Evolutionary conservation across 169 alveolate species (phyloP), one percentile per base, ranked within the genome.

Genomic region (Plasmodium ovale): DNA sequence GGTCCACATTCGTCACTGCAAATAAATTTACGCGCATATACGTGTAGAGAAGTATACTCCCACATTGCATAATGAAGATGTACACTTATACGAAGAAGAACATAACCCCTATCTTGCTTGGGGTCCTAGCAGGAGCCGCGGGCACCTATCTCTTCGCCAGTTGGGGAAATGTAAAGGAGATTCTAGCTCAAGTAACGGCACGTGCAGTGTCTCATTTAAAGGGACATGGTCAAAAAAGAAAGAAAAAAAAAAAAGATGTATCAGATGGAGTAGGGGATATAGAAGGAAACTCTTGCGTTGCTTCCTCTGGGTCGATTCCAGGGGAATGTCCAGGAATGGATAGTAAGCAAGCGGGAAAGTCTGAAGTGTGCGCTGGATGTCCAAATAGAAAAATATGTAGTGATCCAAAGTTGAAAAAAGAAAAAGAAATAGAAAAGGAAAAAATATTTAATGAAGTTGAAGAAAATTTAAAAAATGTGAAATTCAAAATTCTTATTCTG

Each of bases 291-390:
- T 3, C 59, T 16, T 0, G n/a, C 58, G 23, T 1, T 14, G 51
- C 19, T 14, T 27, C 33, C 2, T 42, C 27, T 14, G 14, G 5
- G 14, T 31, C 21, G 35, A 65, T 93, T 3, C 96, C 96, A 2
- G 95, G 89, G 6, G 92, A 87, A 31, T 93, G 96, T 64, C 96
- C 96, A 44, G 96, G 96, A 21, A 58, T 90, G 14, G 94, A 89
- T 33, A 93, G 87, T 39, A 74, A 73, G 42, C 53, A 92, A 7
- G 96, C 96, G 12, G 99, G 99, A 2, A 92, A 94, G 53, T 95
- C 98, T 12, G 95, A 93, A n/a, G 96, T 98, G 1, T 98, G 99
- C 84, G 98, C 94, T 44, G 99, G 99, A 29, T 98, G 99, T 87
- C 99, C 99, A 9, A 98, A 98, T 82, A 96, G 97, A 59, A 89